Conservation (phyloP, 2,329 filamentous ascomycete genomes). For the Gnomoniopsis smithogilvyi region DNA sequence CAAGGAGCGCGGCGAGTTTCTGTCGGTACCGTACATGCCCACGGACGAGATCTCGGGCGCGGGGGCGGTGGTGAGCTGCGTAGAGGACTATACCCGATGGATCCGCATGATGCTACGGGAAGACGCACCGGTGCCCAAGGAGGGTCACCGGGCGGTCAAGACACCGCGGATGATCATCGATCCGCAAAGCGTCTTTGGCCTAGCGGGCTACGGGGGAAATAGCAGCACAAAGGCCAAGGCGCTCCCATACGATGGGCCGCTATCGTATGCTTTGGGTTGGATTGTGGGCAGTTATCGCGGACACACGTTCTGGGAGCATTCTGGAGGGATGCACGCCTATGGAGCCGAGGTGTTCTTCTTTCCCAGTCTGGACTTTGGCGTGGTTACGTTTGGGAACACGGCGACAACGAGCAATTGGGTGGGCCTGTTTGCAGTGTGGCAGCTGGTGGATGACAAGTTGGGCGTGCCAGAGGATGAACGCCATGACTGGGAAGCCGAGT, state of each 20-base stretch:
- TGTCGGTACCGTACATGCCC: conserved; percentile 25
- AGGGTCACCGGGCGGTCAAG: conserved; percentile 30
- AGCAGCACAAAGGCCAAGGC: not conserved
- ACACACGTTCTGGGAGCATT: conserved; percentile 38
- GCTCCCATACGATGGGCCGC: conserved; percentile 27
- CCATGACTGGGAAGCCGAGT: conserved; percentile 34
- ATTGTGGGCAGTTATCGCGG: conserved; percentile 36
- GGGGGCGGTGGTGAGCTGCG: conserved; percentile 41
- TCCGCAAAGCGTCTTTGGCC: not conserved
- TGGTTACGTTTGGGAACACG: conserved; percentile 43
- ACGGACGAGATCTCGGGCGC: conserved; percentile 35
- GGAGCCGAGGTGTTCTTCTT: conserved; percentile 42
- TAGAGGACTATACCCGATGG: conserved; percentile 51
- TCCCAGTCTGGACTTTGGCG: conserved; percentile 39
- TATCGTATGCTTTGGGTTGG: conserved; percentile 40
- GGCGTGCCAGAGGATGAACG: conserved; percentile 30
- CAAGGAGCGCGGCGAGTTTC: conserved; percentile 22
- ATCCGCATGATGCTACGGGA: conserved; percentile 42
- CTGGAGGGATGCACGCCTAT: conserved; percentile 42
- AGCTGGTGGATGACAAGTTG: conserved; percentile 38
- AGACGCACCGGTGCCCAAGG: conserved; percentile 30
- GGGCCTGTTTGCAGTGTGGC: conserved; percentile 32
- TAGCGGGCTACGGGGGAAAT: not conserved
- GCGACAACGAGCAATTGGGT: conserved; percentile 34
- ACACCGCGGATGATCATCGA: conserved; percentile 29